Base-by-base conservation (phyloP, 2,329 filamentous ascomycete species). In the Colletotrichum agaves region DNA sequence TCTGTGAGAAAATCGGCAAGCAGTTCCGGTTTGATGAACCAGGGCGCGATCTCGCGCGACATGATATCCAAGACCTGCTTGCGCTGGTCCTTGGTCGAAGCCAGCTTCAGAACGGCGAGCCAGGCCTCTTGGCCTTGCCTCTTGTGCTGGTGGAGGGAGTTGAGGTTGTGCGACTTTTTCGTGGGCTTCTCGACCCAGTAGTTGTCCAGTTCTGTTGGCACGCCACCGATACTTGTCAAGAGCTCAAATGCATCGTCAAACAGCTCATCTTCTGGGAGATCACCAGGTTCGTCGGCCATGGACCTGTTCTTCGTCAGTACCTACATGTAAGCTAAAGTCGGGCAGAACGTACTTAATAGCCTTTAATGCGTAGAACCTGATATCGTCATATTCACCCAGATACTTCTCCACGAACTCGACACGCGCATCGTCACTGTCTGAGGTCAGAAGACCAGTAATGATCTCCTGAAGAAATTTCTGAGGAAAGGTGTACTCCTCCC, bases 1-100 rank as follows among this genome's bases (percentile, higher is more conserved):
- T 96, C 93, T n/a, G 94, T 97, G 62, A 99, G 82, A 78, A 98
- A 99, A 81, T 99, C 96, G 85, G 97, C 94, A 37, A 99, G 86
- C 44, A 97, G 85, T 75, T 98, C 95, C 1, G 94, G 91, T 69
- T 93, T 92, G 53, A 85, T 87, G 79, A 98, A 97, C 92, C 93
- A 97, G 0, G 95, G 94, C 23, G 92, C 91, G 72, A 98, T 93
- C 37, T 89, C 89, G 46, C 88, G 87, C 2, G 93, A 90, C 80
- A 97, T 91, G 69, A 91, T 86, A 68, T 88, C 86, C 53, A 99
- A 84, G 2, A 97, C 85, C 55, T 84, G 83, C 77, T 98, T 98
- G 58, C 92, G 90, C 76, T 97, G 91, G 15, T 91, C 87, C 70
- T 90, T 89, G 55, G 85, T 87, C 56, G 94, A 84, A 3, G 86